Evolutionary conservation across 768 basidiomycete genomes (phyloP), one percentile per base, ranked within the genome.

Genomic region (Leucosporidium yakuticum): DNA sequence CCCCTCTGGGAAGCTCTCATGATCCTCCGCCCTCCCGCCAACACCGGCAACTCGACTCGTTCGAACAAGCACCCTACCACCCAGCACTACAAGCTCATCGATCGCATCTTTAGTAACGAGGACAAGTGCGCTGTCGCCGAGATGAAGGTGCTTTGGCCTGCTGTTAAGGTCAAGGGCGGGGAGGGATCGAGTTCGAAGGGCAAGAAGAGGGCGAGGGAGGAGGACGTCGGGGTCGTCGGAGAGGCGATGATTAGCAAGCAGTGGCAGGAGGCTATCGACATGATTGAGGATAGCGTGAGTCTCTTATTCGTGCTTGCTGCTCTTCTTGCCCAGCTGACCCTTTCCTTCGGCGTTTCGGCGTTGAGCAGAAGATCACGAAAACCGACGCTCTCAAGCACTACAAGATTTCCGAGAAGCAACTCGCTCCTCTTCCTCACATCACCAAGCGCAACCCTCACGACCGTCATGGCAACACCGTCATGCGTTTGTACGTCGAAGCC

Each of bases 361-460:
- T 44, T 15, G 39, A 44, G 39, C 39, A 44, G 39, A 44, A 44
- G 39, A 44, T 44, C 14, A 44, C 39, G 11, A 44, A 44, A 15
- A 44, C 39, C 8, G 39, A 44, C 39, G 39, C 39, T 15, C 11
- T 44, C 8, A 44, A 44, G 39, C 39, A 44, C 11, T 44, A 44
- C 39, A 44, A 44, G 39, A 44, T 44, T 15, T 12, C 11, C 39
- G 39, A 44, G 39, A 44, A 44, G 39, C 39, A 44, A 20, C 27
- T 23, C 39, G 21, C 4, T 4, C 29, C 31, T 19, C 44, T 61
- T 11, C 31, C 27, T 29, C 44, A 44, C n/a, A 48, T 27, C 25
- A 48, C 44, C 60, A 64, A 57, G 44, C 56, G 39, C 51, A 69
- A 69, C 53, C 67, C 67, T n/a, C 62, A 60, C 56, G 2, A 27